A percentile compares a stretch with the other conserved stretches of the same genome.
These are phyloP conservation scores for Boletales sp. DNA, from an alignment of 768 basidiomycete genomes.

Conservation along the genomic window DNA sequence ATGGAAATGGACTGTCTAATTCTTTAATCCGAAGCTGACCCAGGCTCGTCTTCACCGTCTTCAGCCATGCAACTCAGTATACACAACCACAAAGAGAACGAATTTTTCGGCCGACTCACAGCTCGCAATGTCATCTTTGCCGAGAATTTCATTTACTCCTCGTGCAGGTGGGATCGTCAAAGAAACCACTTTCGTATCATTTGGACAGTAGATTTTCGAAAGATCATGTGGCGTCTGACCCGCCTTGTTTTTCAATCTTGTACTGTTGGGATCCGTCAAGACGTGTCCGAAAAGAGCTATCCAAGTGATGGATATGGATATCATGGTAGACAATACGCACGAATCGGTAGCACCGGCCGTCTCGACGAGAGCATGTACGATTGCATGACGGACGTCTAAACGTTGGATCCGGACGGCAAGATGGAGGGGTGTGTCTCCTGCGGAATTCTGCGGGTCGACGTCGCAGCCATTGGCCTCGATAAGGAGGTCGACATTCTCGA, in stretches of 20 bases:
- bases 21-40: not conserved
- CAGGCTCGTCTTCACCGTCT: slow-evolving; percentile 5
- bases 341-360: slow-evolving; percentile 22
- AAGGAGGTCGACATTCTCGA: slow-evolving; percentile 20
- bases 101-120: slow-evolving; percentile 6
- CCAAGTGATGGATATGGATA: not conserved
- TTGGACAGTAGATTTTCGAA: slow-evolving; percentile 16
- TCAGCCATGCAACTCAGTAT: not conserved
- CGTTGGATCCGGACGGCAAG: slow-evolving; percentile 22
- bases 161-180: slow-evolving; percentile 20
- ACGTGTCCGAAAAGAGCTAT: not conserved
- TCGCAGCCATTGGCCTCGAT: slow-evolving; percentile 27
- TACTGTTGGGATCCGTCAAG: slow-evolving; percentile 10
- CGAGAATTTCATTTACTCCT: slow-evolving; percentile 7
- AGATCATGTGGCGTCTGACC: slow-evolving; percentile 25
- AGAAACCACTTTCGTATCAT: slow-evolving; percentile 13
- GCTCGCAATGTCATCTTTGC: slow-evolving; percentile 14
- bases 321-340: slow-evolving; percentile 6
- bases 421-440: slow-evolving; percentile 28
- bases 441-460: slow-evolving; percentile 23
- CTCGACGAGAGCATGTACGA: slow-evolving; percentile 23
- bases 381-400: slow-evolving; percentile 9
- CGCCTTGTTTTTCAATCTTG: slow-evolving; percentile 22
- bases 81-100: not conserved
- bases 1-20: not conserved